A percentile compares a stretch with the other conserved stretches of the same genome.
Evolutionary conservation across 805 yeast species (phyloP).

Genomic region (Kodamaea leandrae): DNA sequence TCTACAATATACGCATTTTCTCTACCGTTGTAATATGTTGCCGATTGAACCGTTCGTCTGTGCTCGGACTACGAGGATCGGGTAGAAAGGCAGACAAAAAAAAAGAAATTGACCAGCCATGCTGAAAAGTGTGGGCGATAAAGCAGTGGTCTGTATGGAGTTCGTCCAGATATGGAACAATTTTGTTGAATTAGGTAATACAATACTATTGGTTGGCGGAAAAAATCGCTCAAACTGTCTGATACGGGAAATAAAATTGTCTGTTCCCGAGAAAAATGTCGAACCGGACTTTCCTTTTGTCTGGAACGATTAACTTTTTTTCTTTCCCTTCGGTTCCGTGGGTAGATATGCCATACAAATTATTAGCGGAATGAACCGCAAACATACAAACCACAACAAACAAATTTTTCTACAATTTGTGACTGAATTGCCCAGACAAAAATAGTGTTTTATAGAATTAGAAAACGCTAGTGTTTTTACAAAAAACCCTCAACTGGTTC

Average conservation of each 20-base stretch:
- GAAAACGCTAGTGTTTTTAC: neutral
- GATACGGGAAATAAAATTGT: neutral
- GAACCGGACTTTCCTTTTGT: conserved; percentile 2
- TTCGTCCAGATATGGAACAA: neutral
- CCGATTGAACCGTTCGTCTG: neutral
- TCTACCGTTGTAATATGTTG: neutral
- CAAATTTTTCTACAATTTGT: neutral
- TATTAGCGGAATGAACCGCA: neutral
- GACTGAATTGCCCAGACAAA: neutral
- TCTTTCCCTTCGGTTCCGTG: neutral
- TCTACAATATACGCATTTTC: conserved; percentile 11
- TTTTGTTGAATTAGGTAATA: neutral
- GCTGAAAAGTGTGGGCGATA: neutral
- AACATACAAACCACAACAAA: conserved; percentile 2
- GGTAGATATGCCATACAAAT: neutral
- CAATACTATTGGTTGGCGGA: neutral
- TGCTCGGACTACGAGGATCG: neutral
- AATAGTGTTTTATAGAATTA: neutral
- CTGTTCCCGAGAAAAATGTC: conserved; percentile 3
- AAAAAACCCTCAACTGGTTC: neutral
- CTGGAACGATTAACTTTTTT: neutral
- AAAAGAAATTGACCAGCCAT: neutral
- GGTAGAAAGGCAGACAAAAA: neutral
- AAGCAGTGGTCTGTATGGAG: neutral
- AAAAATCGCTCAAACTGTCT: conserved; percentile 5